These are phyloP conservation scores for Quaeritorhiza haematococci DNA, from an alignment of 371 early-diverging fungal species.

Conservation along the genomic window DNA sequence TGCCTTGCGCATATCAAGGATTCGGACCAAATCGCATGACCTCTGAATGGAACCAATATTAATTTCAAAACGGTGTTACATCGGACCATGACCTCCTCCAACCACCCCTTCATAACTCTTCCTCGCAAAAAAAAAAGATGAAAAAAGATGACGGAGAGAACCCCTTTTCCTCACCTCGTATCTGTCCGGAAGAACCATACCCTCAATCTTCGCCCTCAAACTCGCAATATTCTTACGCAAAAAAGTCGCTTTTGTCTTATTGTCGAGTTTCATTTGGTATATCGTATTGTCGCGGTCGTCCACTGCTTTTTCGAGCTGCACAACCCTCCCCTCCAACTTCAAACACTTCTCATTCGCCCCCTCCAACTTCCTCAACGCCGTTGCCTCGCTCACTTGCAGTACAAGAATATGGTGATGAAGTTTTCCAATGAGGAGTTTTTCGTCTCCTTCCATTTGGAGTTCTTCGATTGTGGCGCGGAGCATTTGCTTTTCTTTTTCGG, in stretches of 20 bases:
- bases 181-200: constrained; percentile 25
- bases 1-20: constrained; percentile 12
- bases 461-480: constrained; percentile 33
- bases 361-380: constrained; percentile 22
- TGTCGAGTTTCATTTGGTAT: constrained; percentile 26
- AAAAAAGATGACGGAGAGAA: too few relatives aligned
- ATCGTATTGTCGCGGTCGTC: constrained; percentile 29
- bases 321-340: constrained; percentile 24
- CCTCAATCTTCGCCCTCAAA: constrained; percentile 22
- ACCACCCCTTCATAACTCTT: too few relatives aligned
- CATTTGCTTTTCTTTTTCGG: constrained; percentile 37
- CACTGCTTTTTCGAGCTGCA: constrained; percentile 24
- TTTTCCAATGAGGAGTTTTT: constrained; percentile 44
- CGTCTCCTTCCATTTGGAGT: constrained; percentile 44
- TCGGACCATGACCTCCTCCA: too few relatives aligned
- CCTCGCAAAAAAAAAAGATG: too few relatives aligned
- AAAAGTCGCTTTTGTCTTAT: constrained; percentile 13
- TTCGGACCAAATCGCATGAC: constrained; percentile 17
- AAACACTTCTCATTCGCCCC: constrained; percentile 14
- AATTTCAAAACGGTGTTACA: too few relatives aligned
- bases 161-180: constrained; percentile 27
- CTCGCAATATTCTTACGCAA: constrained; percentile 26
- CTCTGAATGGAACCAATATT: too few relatives aligned
- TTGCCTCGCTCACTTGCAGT: constrained; percentile 38
- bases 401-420: constrained; percentile 44